Percentiles rank a stretch among this genome's conserved stretches.
Evolutionary conservation across 371 early-diverging fungal species (phyloP).

Genomic region (Mortierella sp.): DNA sequence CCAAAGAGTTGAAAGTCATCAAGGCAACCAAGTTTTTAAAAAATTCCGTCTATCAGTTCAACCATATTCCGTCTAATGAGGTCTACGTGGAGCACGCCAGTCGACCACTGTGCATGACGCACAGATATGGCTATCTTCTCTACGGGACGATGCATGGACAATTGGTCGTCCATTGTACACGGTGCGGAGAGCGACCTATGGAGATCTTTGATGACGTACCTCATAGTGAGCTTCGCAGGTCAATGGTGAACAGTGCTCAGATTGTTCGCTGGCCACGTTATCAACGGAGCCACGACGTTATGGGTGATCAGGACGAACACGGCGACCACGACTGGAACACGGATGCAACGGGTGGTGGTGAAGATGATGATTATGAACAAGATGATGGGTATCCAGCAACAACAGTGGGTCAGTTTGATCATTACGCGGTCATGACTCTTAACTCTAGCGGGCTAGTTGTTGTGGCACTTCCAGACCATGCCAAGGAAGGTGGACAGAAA

Average conservation of each 20-base stretch:
- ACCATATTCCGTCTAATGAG: slow-evolving; percentile 43
- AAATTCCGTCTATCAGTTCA: slow-evolving; percentile 52
- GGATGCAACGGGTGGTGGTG: neutral
- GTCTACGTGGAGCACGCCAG: slow-evolving; percentile 10
- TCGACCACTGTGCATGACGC: slow-evolving; percentile 60
- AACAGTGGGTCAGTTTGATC: slow-evolving; percentile 32
- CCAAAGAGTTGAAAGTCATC: slow-evolving; percentile 21
- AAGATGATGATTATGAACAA: slow-evolving; percentile 13
- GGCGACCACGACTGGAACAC: neutral
- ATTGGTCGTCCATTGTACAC: slow-evolving; percentile 63
- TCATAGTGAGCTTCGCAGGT: slow-evolving; percentile 19
- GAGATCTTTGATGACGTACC: slow-evolving; percentile 58
- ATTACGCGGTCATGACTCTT: slow-evolving; percentile 37
- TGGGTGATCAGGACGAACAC: slow-evolving; percentile 6
- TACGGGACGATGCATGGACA: slow-evolving; percentile 62
- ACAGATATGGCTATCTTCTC: slow-evolving; percentile 67
- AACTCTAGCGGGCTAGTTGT: slow-evolving; percentile 34
- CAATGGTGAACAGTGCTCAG: slow-evolving; percentile 66
- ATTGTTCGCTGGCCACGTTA: slow-evolving; percentile 62
- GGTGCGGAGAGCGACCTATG: slow-evolving; percentile 37
- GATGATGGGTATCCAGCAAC: slow-evolving; percentile 41
- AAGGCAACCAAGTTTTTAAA: slow-evolving; percentile 60
- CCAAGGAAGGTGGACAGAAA: neutral
- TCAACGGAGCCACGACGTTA: slow-evolving; percentile 5
- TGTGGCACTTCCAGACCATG: slow-evolving; percentile 40